These are phyloP conservation scores for Capsicum chinense DNA, from an alignment of 257 asterid species.

Conservation along the genomic window DNA sequence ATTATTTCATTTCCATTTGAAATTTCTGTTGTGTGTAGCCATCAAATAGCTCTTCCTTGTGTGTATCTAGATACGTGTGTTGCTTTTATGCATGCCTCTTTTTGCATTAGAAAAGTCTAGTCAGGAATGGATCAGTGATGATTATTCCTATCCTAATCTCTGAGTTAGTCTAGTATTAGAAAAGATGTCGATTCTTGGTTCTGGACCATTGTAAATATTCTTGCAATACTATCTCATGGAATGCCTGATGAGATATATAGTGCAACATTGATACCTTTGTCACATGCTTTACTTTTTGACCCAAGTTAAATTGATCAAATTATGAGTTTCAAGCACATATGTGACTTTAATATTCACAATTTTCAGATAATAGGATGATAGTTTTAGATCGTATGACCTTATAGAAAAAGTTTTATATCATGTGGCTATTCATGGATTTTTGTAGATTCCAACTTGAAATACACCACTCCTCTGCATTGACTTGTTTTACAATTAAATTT, in stretches of 20 bases:
- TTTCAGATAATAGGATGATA: not conserved
- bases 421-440: not conserved
- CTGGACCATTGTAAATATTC: not conserved
- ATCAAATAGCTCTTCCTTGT: conserved; percentile 1
- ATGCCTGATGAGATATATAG: not conserved
- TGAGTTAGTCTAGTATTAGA: conserved; percentile 10
- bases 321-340: conserved; percentile 14
- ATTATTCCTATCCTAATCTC: not conserved
- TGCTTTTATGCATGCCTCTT: not conserved
- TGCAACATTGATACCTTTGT: conserved; percentile 3
- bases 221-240: not conserved
- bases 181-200: conserved; percentile 8
- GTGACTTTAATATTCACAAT: conserved; percentile 2
- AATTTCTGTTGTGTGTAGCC: not conserved
- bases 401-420: not conserved
- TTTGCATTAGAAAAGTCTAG: not conserved
- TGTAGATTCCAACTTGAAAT: not conserved
- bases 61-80: not conserved
- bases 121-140: conserved; percentile 5
- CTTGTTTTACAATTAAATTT: not conserved
- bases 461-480: conserved; percentile 6
- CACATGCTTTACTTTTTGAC: not conserved
- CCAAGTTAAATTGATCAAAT: not conserved
- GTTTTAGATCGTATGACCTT: not conserved
- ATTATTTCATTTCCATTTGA: not conserved